These are phyloP conservation scores for Solanum verrucosum DNA, from an alignment of 257 asterid genomes.

Conservation along the genomic window DNA sequence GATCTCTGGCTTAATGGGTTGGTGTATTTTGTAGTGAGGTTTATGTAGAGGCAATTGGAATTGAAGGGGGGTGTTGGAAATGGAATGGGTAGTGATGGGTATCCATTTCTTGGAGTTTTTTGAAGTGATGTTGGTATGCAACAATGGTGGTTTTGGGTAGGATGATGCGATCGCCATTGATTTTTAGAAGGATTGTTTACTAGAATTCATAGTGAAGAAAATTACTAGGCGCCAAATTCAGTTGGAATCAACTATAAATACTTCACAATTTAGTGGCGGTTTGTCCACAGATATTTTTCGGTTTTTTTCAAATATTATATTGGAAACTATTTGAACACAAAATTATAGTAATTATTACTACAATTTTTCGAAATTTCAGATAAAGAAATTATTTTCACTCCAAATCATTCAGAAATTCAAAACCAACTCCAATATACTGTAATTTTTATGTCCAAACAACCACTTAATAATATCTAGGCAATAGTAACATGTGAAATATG, in stretches of 20 bases:
- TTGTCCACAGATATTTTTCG: background rate
- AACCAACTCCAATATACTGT: background rate
- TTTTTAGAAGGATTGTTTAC: background rate
- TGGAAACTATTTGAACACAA: background rate
- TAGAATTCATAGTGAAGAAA: background rate
- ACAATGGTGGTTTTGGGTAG: background rate
- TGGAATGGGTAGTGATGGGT: background rate
- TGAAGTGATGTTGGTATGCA: background rate
- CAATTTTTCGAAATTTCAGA: too few species aligned
- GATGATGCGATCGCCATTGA: slow-evolving; percentile 11
- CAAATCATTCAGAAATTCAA: background rate
- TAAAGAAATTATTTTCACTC: too few species aligned
- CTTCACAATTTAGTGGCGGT: background rate
- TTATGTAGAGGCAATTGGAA: slow-evolving; percentile 32
- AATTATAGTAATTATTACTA: too few species aligned
- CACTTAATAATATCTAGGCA: background rate
- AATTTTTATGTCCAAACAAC: background rate
- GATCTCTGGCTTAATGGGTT: slow-evolving; percentile 15
- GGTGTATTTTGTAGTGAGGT: slow-evolving; percentile 23
- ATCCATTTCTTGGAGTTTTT: background rate
- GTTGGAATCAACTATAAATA: background rate
- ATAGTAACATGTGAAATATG: background rate
- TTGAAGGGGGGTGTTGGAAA: slow-evolving; percentile 25
- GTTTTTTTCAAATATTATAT: background rate
- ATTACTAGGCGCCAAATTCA: background rate